Evolutionary conservation across 352 stramenopile species (phyloP), one percentile per base, ranked within the genome.

Genomic region (Phytophthora foliorum): DNA sequence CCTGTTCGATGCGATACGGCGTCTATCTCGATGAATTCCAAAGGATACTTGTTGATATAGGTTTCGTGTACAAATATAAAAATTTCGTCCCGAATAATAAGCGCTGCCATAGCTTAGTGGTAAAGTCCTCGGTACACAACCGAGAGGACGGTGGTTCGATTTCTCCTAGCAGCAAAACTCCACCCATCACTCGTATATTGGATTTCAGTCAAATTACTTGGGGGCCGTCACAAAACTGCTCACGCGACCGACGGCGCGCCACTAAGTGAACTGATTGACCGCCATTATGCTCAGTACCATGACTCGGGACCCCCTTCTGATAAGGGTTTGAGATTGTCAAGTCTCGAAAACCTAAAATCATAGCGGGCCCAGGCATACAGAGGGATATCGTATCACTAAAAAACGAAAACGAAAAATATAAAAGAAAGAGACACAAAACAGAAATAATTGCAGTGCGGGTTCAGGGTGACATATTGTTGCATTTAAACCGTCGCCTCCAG

Each of bases 281-380:
- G 53, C 53, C 39, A 62, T 27, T 62, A 62, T 53, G 54, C 29
- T 62, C 17, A 44, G 54, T 62, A 62, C 27, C 54, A 62, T 62
- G 54, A 52, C 41, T 62, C 41, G 54, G 29, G 9, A n/a, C 29
- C 36, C 41, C 54, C n/a, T 62, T 62, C 41, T 62, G 41, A 45
- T 45, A 44, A 53, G 8, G 54, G 41, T 58, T 31, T 44, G 8
- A 41, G 34, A n/a, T n/a, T n/a, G 46, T 25, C 25, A 54, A 54
- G 24, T 14, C 25, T 39, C n/a, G 32, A n/a, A 54, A 54, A 39
- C 25, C 46, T 27, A 24, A 41, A 31, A 39, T 54, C 46, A 54
- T 14, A 54, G 14, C 24, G 27, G 46, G 14, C 46, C 46, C 25
- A 54, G 25, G 22, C 44, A 31, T 51, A 51, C 44, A 31, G 44